Evolutionary conservation across 352 stramenopile species (phyloP).

Genomic region (Pelagophyceae sp.): DNA sequence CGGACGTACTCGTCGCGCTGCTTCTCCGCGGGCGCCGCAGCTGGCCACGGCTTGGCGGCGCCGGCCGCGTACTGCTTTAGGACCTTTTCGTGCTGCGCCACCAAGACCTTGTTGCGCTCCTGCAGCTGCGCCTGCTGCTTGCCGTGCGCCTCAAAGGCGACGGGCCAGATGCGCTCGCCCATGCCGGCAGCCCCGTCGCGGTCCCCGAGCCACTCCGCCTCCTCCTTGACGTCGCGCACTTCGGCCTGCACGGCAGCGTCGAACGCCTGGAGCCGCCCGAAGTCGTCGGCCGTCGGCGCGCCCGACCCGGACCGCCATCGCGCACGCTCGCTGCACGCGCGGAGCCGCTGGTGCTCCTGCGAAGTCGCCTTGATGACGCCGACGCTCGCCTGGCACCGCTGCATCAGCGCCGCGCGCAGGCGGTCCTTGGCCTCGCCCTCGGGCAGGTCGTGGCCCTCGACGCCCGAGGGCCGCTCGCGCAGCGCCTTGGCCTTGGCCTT

Average conservation of each 20-base stretch:
- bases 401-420: background rate
- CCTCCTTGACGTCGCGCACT: background rate
- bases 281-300: background rate
- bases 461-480: no score
- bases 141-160: background rate
- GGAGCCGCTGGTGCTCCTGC: background rate
- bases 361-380: background rate
- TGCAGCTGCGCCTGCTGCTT: background rate
- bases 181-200: background rate
- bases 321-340: background rate
- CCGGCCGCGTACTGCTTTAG: background rate
- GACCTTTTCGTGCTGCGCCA: background rate
- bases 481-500: background rate
- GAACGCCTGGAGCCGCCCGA: background rate
- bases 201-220: slow-evolving; percentile 17
- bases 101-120: background rate
- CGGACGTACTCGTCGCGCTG: background rate
- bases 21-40: background rate
- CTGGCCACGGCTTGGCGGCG: slow-evolving; percentile 5
- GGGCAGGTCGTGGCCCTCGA: background rate
- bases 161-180: slow-evolving; percentile 1
- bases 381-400: slow-evolving; percentile 6
- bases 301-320: background rate
- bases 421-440: background rate
- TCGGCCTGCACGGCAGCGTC: background rate